Evolutionary conservation across 2,329 filamentous ascomycete genomes (phyloP).

Genomic region (Peltaster fructicola): DNA sequence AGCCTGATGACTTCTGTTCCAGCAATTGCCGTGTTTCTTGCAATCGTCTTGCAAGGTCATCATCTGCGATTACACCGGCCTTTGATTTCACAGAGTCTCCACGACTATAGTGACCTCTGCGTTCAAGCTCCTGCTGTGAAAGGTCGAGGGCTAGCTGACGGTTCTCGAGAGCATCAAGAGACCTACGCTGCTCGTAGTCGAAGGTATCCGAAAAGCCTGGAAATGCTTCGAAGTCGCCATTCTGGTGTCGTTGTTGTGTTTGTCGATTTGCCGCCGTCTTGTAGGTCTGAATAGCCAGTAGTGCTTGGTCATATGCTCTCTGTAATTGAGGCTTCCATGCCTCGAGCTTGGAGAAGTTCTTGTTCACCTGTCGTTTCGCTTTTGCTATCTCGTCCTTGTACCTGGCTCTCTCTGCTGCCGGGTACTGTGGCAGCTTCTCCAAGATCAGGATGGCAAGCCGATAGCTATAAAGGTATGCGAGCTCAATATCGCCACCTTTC

Average conservation of each 20-base stretch:
- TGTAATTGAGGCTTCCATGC: slow-evolving; percentile 66
- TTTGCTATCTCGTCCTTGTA: slow-evolving; percentile 34
- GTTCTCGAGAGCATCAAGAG: slow-evolving; percentile 51
- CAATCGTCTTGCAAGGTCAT: too few species aligned
- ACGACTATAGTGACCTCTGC: slow-evolving; percentile 46
- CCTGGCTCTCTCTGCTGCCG: slow-evolving; percentile 50
- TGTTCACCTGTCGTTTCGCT: slow-evolving; percentile 44
- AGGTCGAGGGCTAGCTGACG: slow-evolving; percentile 60
- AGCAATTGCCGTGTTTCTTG: too few species aligned
- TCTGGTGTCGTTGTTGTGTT: too few species aligned
- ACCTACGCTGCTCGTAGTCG: slow-evolving; percentile 4
- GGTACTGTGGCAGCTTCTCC: slow-evolving; percentile 56
- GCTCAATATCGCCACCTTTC: slow-evolving; percentile 66
- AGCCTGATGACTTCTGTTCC: too few species aligned
- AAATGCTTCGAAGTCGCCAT: too few species aligned
- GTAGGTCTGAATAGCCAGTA: too few species aligned
- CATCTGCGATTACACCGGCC: too few species aligned
- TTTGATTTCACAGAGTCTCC: too few species aligned
- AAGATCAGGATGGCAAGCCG: slow-evolving; percentile 75
- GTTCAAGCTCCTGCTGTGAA: slow-evolving; percentile 52
- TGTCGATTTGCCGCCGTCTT: too few species aligned
- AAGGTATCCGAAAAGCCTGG: too few species aligned
- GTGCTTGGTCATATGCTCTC: too few species aligned
- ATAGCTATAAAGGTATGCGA: slow-evolving; percentile 82
- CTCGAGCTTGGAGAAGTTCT: slow-evolving; percentile 55